phyloP scores from a whole-genome alignment of 1,139 yeast genomes.

The Protomyces pachydermus region DNA sequence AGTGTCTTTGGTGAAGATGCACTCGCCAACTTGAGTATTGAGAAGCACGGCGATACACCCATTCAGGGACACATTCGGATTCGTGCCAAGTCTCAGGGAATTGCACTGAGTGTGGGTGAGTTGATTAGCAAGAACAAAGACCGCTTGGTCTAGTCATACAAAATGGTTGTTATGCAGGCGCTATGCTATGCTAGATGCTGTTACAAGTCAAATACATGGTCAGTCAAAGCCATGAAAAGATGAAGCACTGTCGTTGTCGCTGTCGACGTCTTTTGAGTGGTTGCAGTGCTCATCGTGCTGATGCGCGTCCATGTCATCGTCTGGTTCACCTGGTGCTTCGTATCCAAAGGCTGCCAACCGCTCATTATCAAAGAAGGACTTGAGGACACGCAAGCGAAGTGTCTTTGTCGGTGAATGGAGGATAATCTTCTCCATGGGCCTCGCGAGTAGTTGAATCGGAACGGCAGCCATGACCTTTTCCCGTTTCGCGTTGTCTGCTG shows the following conservation, averaged over 20 bases:
- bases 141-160: too few relatives aligned
- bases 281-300: slow-evolving; percentile 2
- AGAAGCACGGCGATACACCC: slow-evolving; percentile 63
- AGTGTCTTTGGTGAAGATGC: slow-evolving; percentile 98
- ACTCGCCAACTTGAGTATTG: slow-evolving; percentile 90
- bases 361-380: slow-evolving; percentile 61
- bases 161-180: too few relatives aligned
- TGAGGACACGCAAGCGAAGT: slow-evolving; percentile 58
- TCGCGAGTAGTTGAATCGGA: slow-evolving; percentile 54
- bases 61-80: slow-evolving; percentile 94
- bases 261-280: not conserved
- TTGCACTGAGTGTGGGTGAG: slow-evolving; percentile 91
- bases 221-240: not conserved
- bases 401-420: slow-evolving; percentile 55
- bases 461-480: slow-evolving; percentile 34
- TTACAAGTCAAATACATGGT: not conserved
- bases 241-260: not conserved
- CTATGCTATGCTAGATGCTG: not conserved
- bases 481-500: slow-evolving; percentile 36
- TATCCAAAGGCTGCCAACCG: slow-evolving; percentile 44
- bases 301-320: slow-evolving; percentile 3
- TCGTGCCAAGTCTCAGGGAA: slow-evolving; percentile 96
- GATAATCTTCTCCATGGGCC: slow-evolving; percentile 55
- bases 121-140: slow-evolving; percentile 10
- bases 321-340: not conserved